Percentiles rank a stretch among this genome's conserved stretches.
Evolutionary conservation across 2,329 filamentous ascomycete genomes (phyloP).

Genomic region (Aotearoamyces nothofagi): DNA sequence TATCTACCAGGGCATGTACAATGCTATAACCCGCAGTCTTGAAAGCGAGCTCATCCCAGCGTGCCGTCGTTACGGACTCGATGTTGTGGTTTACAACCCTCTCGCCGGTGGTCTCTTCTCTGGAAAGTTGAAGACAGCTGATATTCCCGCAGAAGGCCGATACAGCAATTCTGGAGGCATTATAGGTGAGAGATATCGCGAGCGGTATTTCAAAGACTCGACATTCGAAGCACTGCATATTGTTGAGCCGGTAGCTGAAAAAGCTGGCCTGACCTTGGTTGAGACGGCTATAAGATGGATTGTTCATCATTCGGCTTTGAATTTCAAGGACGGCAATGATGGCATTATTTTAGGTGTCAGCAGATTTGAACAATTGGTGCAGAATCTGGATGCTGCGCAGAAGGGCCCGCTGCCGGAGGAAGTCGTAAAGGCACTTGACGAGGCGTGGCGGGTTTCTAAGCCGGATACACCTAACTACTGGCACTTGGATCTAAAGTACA

Average conservation of each 20-base stretch:
- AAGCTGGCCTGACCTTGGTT: conserved; percentile 40
- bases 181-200: conserved; percentile 34
- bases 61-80: conserved; percentile 61
- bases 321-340: conserved; percentile 28
- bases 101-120: conserved; percentile 68
- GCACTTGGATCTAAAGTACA: conserved; percentile 18
- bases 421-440: conserved; percentile 44
- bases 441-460: conserved; percentile 46
- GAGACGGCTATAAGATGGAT: conserved; percentile 47
- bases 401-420: conserved; percentile 47
- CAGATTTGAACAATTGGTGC: conserved; percentile 23
- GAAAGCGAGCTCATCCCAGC: conserved; percentile 61
- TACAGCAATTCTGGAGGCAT: conserved; percentile 39
- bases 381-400: conserved; percentile 26
- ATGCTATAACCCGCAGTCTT: conserved; percentile 60
- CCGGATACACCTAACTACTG: conserved; percentile 22
- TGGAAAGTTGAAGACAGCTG: conserved; percentile 43
- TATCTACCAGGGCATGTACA: conserved; percentile 83
- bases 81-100: conserved; percentile 72
- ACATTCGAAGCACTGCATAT: conserved; percentile 44
- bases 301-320: conserved; percentile 41
- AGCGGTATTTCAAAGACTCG: conserved; percentile 45
- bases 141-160: conserved; percentile 47
- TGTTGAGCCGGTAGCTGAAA: conserved; percentile 42
- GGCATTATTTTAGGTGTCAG: conserved; percentile 26